phyloP scores from a whole-genome alignment of 352 stramenopile species.

The Pythium apleroticum region DNA sequence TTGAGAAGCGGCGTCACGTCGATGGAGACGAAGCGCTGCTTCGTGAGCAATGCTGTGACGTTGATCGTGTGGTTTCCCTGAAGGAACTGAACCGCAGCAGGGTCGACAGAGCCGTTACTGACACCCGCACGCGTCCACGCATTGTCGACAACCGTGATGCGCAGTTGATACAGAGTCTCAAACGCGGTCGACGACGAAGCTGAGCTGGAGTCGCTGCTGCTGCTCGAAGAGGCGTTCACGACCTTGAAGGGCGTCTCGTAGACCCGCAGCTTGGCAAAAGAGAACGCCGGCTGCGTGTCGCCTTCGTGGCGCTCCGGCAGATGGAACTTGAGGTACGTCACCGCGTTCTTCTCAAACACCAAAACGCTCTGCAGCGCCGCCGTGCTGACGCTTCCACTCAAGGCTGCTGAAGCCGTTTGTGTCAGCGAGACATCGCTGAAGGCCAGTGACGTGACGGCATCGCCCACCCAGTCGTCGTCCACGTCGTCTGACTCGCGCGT shows the following conservation, averaged over 20 bases:
- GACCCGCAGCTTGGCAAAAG: constrained; percentile 36
- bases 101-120: constrained; percentile 12
- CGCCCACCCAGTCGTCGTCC: constrained; percentile 48
- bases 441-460: constrained; percentile 43
- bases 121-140: constrained; percentile 42
- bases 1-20: constrained; percentile 51
- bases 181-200: constrained; percentile 27
- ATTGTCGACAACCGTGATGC: constrained; percentile 53
- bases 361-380: constrained; percentile 42
- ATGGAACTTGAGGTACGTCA: constrained; percentile 73
- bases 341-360: constrained; percentile 40
- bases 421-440: constrained; percentile 60
- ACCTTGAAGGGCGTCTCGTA: constrained; percentile 72
- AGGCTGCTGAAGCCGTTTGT: background rate
- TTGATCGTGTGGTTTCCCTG: constrained; percentile 29
- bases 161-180: constrained; percentile 42
- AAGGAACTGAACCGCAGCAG: constrained; percentile 23
- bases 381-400: background rate
- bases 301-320: constrained; percentile 49
- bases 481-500: constrained; percentile 45
- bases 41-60: constrained; percentile 43
- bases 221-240: constrained; percentile 36
- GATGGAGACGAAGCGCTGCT: constrained; percentile 45
- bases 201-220: background rate
- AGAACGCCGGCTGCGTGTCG: constrained; percentile 40